Base-by-base conservation (phyloP, 2,329 filamentous ascomycete species). In the Calcarisporium arbuscula region DNA sequence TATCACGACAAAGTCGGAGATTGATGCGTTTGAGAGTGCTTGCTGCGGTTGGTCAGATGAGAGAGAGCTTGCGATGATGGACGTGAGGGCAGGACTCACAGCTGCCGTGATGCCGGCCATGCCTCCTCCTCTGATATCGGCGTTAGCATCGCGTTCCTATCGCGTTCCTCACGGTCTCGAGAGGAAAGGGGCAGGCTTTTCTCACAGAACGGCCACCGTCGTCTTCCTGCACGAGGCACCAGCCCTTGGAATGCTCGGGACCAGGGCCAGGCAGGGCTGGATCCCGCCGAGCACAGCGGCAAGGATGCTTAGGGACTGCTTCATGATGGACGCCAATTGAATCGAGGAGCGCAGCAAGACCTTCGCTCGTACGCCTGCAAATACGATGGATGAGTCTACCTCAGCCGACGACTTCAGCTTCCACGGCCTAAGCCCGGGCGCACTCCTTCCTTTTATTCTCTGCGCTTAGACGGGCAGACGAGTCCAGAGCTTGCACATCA, bases 81-180 rank as follows among this genome's bases (percentile, higher is more conserved):
- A 25, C 22, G 22, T 9, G 9, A 9, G 9, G 22, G 9, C 22
- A 25, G 17, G 11, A 16, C 45, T 44, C 28, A 48, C 47, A 16
- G 77, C 77, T 11, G 78, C 75, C 10, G 77, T 74, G 26, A 82
- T 74, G 6, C 78, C 78, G 2, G 77, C 68, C 35, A 77, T 70
- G 10, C 78, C 79, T 11, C 70, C 78, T 21, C 78, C 78, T 5
- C 47, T 48, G 20, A 16, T 15, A 17, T 9, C 5, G 21, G 19
- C 20, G 14, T 32, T 32, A 32, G 21, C 7, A 18, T 8, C 10
- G 4, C 10, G 22, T 25, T 6, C 21, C 8, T 8, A 7, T 12
- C 3, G 26, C 26, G 17, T 34, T 22, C 5, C 30, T 28, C 26
- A 14, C 9, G 17, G 8, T 28, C 8, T 11, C 14, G 26, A 3